Evolutionary conservation across 2,329 filamentous ascomycete genomes (phyloP).

Genomic region (Sporothrix pallida): DNA sequence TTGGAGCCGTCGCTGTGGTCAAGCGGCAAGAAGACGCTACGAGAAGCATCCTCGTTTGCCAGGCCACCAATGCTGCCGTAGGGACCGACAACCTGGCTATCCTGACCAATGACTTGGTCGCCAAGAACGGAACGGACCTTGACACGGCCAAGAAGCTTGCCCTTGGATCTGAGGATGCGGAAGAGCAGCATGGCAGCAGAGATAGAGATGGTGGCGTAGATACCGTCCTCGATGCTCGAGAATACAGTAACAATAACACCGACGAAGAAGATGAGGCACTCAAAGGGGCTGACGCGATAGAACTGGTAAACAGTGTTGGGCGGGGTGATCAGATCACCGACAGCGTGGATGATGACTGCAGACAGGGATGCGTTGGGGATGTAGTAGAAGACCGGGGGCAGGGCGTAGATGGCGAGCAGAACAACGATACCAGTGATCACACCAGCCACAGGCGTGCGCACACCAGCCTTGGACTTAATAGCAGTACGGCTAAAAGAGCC

Average conservation of each 20-base stretch:
- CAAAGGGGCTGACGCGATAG: constrained; percentile 89
- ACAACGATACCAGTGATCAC: constrained; percentile 79
- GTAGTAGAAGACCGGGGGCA: constrained; percentile 80
- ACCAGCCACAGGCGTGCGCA: constrained; percentile 78
- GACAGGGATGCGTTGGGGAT: constrained; percentile 75
- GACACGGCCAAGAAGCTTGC: constrained; percentile 82
- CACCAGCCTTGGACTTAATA: constrained; percentile 83
- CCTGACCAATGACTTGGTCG: constrained; percentile 72
- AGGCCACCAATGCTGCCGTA: constrained; percentile 63
- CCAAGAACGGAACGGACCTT: constrained; percentile 83
- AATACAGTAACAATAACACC: constrained; percentile 93
- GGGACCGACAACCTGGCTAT: constrained; percentile 52
- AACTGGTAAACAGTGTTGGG: constrained; percentile 94
- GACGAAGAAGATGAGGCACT: constrained; percentile 90
- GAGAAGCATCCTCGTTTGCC: constrained; percentile 56
- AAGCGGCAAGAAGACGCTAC: constrained; percentile 86
- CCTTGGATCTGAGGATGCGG: constrained; percentile 80
- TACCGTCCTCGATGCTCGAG: constrained; percentile 84
- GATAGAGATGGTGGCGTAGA: constrained; percentile 82
- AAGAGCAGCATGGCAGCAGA: constrained; percentile 81
- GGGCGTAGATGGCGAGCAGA: constrained; percentile 75
- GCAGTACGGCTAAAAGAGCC: constrained; percentile 74
- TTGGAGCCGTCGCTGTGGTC: constrained; percentile 91
- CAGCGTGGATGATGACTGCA: constrained; percentile 82
- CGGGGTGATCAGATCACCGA: constrained; percentile 82